phyloP scores from a whole-genome alignment of 495 filamentous ascomycete genomes.

The Tirmania nivea region DNA sequence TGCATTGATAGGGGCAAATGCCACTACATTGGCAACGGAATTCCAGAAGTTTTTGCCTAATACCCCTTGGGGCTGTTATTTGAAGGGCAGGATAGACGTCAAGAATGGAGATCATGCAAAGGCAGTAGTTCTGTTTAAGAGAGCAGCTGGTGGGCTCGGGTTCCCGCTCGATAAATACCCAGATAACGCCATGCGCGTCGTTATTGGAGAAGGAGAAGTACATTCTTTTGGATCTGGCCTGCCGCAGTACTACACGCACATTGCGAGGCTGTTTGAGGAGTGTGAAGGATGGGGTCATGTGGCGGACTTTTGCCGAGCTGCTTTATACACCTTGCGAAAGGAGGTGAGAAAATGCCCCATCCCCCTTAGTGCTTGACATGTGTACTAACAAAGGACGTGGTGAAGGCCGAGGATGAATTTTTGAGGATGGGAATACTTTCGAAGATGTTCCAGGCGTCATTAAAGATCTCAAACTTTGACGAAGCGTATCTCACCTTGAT shows the following conservation, averaged over 20 bases:
- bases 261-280: conserved; percentile 60
- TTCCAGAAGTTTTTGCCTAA: conserved; percentile 46
- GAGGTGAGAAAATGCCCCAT: conserved; percentile 21
- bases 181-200: neutral
- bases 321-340: conserved; percentile 27
- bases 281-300: conserved; percentile 53
- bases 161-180: neutral
- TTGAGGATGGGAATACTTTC: conserved; percentile 46
- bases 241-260: conserved; percentile 66
- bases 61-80: conserved; percentile 57
- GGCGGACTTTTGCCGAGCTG: conserved; percentile 61
- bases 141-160: conserved; percentile 59
- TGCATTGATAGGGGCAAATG: conserved; percentile 8
- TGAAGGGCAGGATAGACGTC: conserved; percentile 63
- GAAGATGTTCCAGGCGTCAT: conserved; percentile 59
- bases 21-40: conserved; percentile 39
- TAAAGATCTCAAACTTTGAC: conserved; percentile 55
- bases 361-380: neutral
- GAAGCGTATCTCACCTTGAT: conserved; percentile 61
- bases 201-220: conserved; percentile 6
- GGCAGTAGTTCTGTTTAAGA: conserved; percentile 59
- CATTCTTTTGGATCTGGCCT: conserved; percentile 34
- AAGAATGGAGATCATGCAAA: conserved; percentile 30
- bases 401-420: conserved; percentile 1
- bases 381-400: neutral